phyloP scores from a whole-genome alignment of 2,329 filamentous ascomycete species.

The Aspergillus japonicus region DNA sequence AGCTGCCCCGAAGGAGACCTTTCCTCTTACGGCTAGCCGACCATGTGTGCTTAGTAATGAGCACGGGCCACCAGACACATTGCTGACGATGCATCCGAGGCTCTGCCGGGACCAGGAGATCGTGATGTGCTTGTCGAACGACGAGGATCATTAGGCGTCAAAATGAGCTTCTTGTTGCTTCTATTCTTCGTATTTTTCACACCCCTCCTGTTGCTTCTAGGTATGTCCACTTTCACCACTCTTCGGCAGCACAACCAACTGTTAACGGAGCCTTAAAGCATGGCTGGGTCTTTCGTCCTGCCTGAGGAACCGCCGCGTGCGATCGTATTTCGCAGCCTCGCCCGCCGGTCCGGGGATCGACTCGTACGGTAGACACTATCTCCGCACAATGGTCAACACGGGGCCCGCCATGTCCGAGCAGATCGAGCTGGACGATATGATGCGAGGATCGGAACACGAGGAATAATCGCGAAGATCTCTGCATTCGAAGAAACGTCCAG shows the following conservation, averaged over 20 bases:
- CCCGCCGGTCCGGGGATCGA: slow-evolving; percentile 44
- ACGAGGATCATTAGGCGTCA: background rate
- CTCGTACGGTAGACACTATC: slow-evolving; percentile 57
- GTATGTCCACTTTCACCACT: slow-evolving; percentile 14
- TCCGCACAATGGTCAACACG: slow-evolving; percentile 55
- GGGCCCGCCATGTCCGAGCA: slow-evolving; percentile 59
- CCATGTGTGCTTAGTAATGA: background rate
- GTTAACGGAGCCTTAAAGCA: slow-evolving; percentile 33
- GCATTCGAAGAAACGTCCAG: slow-evolving; percentile 3
- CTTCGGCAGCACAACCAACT: background rate
- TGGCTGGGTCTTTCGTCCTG: slow-evolving; percentile 58
- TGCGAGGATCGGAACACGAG: slow-evolving; percentile 45
- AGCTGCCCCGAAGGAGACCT: slow-evolving; percentile 14
- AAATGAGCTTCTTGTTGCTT: slow-evolving; percentile 37
- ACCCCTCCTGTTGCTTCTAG: slow-evolving; percentile 38
- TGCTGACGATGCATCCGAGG: background rate
- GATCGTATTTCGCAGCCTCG: slow-evolving; percentile 48
- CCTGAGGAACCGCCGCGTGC: slow-evolving; percentile 51
- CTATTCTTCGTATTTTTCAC: slow-evolving; percentile 39
- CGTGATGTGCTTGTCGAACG: background rate
- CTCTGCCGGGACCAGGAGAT: background rate
- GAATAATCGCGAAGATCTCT: slow-evolving; percentile 24
- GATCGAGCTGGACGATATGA: slow-evolving; percentile 63
- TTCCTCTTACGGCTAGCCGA: slow-evolving; percentile 12
- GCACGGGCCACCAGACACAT: background rate